Evolutionary conservation across 345 rosid species (phyloP).

Genomic region (Eucalyptus globulus): DNA sequence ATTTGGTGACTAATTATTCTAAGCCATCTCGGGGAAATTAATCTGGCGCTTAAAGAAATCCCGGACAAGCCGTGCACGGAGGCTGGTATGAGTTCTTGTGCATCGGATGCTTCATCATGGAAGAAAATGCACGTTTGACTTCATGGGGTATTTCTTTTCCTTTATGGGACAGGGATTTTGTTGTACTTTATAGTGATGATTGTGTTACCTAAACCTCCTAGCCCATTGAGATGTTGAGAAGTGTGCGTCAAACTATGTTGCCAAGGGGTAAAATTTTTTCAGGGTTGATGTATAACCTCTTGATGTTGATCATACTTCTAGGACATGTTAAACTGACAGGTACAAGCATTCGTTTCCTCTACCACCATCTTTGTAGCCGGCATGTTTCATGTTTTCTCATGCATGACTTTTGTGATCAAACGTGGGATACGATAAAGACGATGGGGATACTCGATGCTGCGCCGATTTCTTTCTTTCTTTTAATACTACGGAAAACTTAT

Average conservation of each 20-base stretch:
- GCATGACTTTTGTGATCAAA: not conserved
- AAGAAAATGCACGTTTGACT: not conserved
- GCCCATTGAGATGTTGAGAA: not conserved
- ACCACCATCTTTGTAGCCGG: not conserved
- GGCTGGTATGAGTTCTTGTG: not conserved
- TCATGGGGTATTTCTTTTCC: not conserved
- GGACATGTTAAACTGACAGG: not conserved
- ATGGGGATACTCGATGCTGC: not conserved
- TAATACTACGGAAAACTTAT: not conserved
- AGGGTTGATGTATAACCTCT: not conserved
- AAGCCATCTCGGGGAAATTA: not conserved
- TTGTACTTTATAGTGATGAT: not conserved
- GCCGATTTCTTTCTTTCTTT: not conserved
- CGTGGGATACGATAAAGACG: not conserved
- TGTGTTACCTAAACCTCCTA: not conserved
- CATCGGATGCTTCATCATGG: not conserved
- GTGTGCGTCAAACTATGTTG: not conserved
- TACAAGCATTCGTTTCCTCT: not conserved
- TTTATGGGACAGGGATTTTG: not conserved
- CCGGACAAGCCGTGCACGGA: not conserved
- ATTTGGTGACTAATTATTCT: constrained; percentile 63
- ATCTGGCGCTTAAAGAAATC: not conserved
- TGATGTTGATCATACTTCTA: not conserved
- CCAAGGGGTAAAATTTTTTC: not conserved
- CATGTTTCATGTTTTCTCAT: not conserved